Evolutionary conservation across 176 grass and related monocot genomes (phyloP).

Genomic region (Zoysia japonica): DNA sequence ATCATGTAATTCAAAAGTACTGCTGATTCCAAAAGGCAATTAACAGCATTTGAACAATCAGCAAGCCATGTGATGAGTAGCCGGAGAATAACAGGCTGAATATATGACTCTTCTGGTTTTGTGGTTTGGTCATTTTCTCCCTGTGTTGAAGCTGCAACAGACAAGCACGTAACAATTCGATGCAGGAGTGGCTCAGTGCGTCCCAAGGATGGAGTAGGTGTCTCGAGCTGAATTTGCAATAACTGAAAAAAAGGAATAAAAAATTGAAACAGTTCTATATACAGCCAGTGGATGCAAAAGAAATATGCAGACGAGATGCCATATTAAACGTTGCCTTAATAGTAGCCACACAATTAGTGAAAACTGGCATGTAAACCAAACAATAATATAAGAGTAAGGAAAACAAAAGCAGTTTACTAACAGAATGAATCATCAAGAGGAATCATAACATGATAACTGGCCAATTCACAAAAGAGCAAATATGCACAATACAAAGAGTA

Average conservation of each 20-base stretch:
- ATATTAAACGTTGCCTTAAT: not conserved
- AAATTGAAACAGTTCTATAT: constrained; percentile 24
- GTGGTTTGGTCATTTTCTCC: constrained; percentile 59
- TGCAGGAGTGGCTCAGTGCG: constrained; percentile 75
- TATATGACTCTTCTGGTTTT: constrained; percentile 52
- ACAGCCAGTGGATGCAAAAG: constrained; percentile 8
- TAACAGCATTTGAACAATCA: constrained; percentile 82
- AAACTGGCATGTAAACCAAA: not conserved
- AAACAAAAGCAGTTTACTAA: not conserved
- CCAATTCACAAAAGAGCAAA: constrained; percentile 25
- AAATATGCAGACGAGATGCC: not conserved
- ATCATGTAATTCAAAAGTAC: constrained; percentile 82
- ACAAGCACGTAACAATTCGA: constrained; percentile 78
- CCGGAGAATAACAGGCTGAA: constrained; percentile 76
- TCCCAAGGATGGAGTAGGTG: constrained; percentile 68
- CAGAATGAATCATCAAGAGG: constrained; percentile 10
- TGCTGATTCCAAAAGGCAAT: constrained; percentile 72
- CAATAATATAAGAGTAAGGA: constrained; percentile 1
- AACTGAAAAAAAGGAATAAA: constrained; percentile 57
- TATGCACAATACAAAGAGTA: constrained; percentile 24
- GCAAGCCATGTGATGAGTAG: constrained; percentile 81
- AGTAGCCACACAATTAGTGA: constrained; percentile 4
- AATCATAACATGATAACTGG: constrained; percentile 15
- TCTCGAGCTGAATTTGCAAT: constrained; percentile 80
- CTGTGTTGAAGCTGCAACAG: constrained; percentile 63